Conservation (phyloP, 192 early-diverging fungal genomes). For the Cladochytrium replicatum region DNA sequence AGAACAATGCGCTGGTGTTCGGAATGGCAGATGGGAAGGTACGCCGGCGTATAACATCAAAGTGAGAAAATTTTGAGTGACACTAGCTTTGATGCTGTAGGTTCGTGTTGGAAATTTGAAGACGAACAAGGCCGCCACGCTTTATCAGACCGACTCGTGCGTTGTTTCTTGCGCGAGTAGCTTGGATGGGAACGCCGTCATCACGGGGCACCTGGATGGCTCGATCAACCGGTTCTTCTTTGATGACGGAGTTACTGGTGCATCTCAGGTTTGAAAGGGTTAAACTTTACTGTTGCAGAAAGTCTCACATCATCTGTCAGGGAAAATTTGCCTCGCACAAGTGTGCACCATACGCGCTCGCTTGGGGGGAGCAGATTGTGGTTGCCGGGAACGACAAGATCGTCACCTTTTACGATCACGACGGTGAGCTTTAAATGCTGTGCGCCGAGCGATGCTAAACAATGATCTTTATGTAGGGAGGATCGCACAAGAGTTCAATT, state of each 20-base stretch:
- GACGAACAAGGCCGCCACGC: constrained; percentile 56
- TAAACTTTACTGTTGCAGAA: constrained; percentile 8
- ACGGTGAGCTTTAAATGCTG: constrained; percentile 18
- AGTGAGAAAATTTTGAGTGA: neutral
- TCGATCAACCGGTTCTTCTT: constrained; percentile 54
- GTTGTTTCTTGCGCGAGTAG: constrained; percentile 44
- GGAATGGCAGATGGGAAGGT: constrained; percentile 54
- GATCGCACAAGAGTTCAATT: constrained; percentile 47
- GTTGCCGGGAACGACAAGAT: constrained; percentile 41
- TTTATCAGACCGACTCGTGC: constrained; percentile 51
- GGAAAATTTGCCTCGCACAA: constrained; percentile 48
- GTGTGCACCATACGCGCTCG: constrained; percentile 37
- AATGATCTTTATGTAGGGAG: constrained; percentile 20
- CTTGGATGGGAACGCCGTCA: constrained; percentile 46
- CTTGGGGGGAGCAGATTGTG: constrained; percentile 47
- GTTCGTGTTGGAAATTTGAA: constrained; percentile 54
- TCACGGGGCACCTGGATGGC: constrained; percentile 52
- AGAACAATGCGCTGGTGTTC: constrained; percentile 52
- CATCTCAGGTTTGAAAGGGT: constrained; percentile 34
- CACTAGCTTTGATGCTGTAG: constrained; percentile 1
- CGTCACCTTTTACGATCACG: constrained; percentile 43
- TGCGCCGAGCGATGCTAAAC: neutral
- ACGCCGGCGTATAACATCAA: neutral
- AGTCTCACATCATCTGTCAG: constrained; percentile 13
- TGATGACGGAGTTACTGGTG: constrained; percentile 52